A percentile compares a stretch with the other conserved stretches of the same genome.
Conservation (phyloP, 164 flowering plant genomes). For the Umbilicus rupestris region DNA sequence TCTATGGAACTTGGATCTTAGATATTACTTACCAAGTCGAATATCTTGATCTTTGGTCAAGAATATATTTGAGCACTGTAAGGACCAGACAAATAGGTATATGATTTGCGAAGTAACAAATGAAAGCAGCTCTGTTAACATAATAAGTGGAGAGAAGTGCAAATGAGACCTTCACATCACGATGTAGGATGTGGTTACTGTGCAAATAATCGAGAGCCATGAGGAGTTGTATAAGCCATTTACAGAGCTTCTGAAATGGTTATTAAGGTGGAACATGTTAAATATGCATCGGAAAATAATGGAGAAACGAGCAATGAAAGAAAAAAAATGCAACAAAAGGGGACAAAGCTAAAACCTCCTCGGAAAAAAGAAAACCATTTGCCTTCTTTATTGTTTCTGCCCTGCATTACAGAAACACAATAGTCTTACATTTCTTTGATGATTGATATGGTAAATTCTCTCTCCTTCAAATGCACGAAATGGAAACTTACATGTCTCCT, state of each 20-base stretch:
- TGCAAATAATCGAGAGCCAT: slow-evolving; percentile 97
- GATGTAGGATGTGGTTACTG: slow-evolving; percentile 84
- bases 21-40: slow-evolving; percentile 59
- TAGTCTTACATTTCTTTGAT: not conserved
- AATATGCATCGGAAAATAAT: slow-evolving; percentile 6
- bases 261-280: not conserved
- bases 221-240: slow-evolving; percentile 93
- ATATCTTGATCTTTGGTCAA: slow-evolving; percentile 88
- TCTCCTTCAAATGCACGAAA: slow-evolving; percentile 8
- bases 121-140: slow-evolving; percentile 16
- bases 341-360: slow-evolving; percentile 53
- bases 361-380: slow-evolving; percentile 61
- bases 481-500: slow-evolving; percentile 79
- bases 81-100: slow-evolving; percentile 11
- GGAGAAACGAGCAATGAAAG: not conserved
- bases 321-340: not conserved
- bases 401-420: slow-evolving; percentile 35
- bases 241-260: slow-evolving; percentile 74
- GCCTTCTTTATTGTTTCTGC: slow-evolving; percentile 76
- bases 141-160: not conserved
- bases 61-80: slow-evolving; percentile 96
- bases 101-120: not conserved
- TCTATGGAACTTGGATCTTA: not conserved
- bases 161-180: slow-evolving; percentile 85
- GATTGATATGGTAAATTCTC: slow-evolving; percentile 4